Conservation (phyloP, 257 asterid species). For the Nicotiana obtusifolia region DNA sequence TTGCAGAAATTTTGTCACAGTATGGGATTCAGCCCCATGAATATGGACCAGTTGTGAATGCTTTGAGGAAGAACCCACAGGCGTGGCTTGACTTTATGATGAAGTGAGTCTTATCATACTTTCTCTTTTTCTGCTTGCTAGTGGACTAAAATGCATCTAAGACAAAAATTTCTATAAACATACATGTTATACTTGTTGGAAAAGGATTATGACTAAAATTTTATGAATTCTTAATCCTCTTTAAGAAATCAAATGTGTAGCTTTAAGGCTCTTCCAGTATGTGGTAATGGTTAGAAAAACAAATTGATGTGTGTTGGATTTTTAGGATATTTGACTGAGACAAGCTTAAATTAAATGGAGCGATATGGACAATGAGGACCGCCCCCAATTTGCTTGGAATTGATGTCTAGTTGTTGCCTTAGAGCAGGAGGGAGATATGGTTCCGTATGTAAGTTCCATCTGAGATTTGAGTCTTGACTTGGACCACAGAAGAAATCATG, state of each 20-base stretch:
- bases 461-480: background rate
- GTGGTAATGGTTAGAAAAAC: too few species aligned
- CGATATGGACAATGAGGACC: background rate
- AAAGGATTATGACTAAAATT: too few species aligned
- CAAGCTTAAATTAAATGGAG: background rate
- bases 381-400: background rate
- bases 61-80: conserved; percentile 82
- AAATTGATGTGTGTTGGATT: too few species aligned
- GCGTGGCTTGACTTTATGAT: conserved; percentile 99
- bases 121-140: background rate
- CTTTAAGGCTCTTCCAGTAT: too few species aligned
- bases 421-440: background rate
- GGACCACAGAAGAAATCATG: conserved; percentile 4
- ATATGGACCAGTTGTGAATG: conserved; percentile 71
- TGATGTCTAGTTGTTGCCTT: background rate
- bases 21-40: conserved; percentile 78
- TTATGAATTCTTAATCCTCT: too few species aligned
- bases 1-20: conserved; percentile 81
- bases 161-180: background rate
- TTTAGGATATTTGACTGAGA: background rate
- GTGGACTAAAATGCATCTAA: background rate
- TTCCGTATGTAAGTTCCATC: background rate
- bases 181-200: background rate
- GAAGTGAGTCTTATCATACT: conserved; percentile 45
- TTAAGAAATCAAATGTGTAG: too few species aligned